These are phyloP conservation scores for Suillus cothurnatus DNA, from an alignment of 768 basidiomycete genomes.

Conservation along the genomic window DNA sequence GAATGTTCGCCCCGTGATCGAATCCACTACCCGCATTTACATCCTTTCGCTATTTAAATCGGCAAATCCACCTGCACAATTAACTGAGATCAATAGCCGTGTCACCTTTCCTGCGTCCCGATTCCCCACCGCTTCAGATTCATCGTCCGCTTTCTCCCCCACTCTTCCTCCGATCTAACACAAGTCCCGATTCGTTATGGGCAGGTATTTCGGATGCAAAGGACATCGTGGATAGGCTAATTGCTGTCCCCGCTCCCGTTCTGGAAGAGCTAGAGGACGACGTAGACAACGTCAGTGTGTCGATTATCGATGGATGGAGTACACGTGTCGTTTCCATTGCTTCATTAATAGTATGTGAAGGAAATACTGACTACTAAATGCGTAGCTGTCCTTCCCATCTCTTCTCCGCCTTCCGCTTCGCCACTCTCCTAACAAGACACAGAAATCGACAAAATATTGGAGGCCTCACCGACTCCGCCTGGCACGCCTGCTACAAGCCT, in stretches of 20 bases:
- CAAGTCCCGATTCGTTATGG: background rate
- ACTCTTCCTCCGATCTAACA: constrained; percentile 41
- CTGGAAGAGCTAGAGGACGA: constrained; percentile 45
- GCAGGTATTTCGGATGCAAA: constrained; percentile 21
- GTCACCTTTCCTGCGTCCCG: constrained; percentile 31
- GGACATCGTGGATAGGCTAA: constrained; percentile 31
- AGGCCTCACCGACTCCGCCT: constrained; percentile 46
- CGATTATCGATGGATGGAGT: constrained; percentile 70
- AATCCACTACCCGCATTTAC: constrained; percentile 24
- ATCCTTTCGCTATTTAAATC: constrained; percentile 32
- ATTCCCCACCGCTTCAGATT: constrained; percentile 28
- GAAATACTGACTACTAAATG: constrained; percentile 35
- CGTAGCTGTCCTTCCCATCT: constrained; percentile 39
- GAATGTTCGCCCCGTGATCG: constrained; percentile 34
- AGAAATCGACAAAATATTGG: constrained; percentile 54
- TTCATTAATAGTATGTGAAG: background rate
- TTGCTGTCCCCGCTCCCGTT: constrained; percentile 24
- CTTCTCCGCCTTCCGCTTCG: constrained; percentile 42
- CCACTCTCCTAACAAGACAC: constrained; percentile 40
- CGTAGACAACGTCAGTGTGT: constrained; percentile 51
- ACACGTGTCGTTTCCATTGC: constrained; percentile 25
- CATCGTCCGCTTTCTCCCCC: constrained; percentile 41
- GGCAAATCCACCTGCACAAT: constrained; percentile 15
- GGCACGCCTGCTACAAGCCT: constrained; percentile 45
- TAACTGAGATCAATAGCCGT: constrained; percentile 20